phyloP scores from a whole-genome alignment of 345 rosid species.

The Sisymbrium altissimum region DNA sequence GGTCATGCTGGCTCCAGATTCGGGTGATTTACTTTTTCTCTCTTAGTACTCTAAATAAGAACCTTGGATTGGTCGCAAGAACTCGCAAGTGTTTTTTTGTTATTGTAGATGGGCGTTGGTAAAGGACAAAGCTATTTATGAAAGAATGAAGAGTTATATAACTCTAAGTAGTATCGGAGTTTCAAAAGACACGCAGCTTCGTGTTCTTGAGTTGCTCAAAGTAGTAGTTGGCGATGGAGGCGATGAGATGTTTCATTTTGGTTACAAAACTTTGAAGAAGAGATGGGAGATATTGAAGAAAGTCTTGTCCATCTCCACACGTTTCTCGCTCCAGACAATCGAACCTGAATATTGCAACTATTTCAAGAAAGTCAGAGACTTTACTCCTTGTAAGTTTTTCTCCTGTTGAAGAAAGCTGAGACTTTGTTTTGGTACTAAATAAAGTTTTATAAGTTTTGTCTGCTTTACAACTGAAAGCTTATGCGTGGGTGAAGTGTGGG shows the following conservation, averaged over 20 bases:
- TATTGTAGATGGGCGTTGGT: slow-evolving; percentile 55
- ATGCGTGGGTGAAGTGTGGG: slow-evolving; percentile 70
- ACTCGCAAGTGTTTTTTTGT: not conserved
- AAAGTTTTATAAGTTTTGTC: not conserved
- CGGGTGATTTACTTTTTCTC: slow-evolving; percentile 2
- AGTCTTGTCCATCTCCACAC: slow-evolving; percentile 33
- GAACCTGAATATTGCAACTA: slow-evolving; percentile 44
- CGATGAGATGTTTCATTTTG: slow-evolving; percentile 44
- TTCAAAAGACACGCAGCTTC: slow-evolving; percentile 57
- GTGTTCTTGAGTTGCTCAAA: slow-evolving; percentile 49
- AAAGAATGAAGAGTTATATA: slow-evolving; percentile 35
- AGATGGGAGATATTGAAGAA: slow-evolving; percentile 17
- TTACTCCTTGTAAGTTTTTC: slow-evolving; percentile 24
- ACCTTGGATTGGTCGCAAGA: not conserved
- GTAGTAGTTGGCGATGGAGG: slow-evolving; percentile 37
- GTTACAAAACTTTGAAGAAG: slow-evolving; percentile 42
- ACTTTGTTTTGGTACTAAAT: not conserved
- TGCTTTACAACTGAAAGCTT: slow-evolving; percentile 42
- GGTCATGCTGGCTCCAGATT: slow-evolving; percentile 62
- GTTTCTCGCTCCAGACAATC: slow-evolving; percentile 50
- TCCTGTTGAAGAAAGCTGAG: not conserved
- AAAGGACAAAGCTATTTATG: slow-evolving; percentile 50
- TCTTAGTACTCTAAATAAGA: not conserved
- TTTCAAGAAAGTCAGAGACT: slow-evolving; percentile 26
- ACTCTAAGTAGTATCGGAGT: slow-evolving; percentile 42